These are phyloP conservation scores for Ustilago sp. DNA, from an alignment of 1,284 basidiomycete species.

Conservation along the genomic window DNA sequence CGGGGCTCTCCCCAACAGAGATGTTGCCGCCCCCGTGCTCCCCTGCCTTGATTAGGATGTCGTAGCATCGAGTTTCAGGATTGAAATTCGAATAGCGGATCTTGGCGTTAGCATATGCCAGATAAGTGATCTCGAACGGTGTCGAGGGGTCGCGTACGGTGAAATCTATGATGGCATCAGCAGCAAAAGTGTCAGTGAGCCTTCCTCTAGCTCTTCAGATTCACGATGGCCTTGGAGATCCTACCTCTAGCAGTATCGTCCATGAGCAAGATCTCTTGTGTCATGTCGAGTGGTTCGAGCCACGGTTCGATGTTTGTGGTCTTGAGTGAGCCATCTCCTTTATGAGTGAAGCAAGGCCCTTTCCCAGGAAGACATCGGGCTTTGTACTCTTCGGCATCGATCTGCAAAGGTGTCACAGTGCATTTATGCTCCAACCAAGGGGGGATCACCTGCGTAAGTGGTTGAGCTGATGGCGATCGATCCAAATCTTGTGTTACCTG, in stretches of 20 bases:
- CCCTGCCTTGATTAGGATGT: neutral
- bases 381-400: conserved; percentile 2
- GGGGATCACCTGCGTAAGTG: neutral
- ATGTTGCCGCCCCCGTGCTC: neutral
- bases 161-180: conserved; percentile 3
- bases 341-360: conserved; percentile 13
- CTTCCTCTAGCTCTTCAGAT: neutral
- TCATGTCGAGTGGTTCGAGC: conserved; percentile 16
- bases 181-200: neutral
- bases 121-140: conserved; percentile 15
- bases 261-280: neutral
- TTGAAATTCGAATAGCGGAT: conserved; percentile 23
- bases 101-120: neutral
- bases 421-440: neutral
- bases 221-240: neutral
- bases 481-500: conserved; percentile 1
- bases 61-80: conserved; percentile 7
- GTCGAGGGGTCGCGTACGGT: conserved; percentile 1
- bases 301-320: conserved; percentile 7
- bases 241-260: conserved; percentile 4
- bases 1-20: neutral
- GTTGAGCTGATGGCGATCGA: neutral
- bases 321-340: neutral
- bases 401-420: conserved; percentile 4
- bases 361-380: neutral